A percentile compares a stretch with the other conserved stretches of the same genome.
These are phyloP conservation scores for Microthyrium microscopicum DNA, from an alignment of 2,329 filamentous ascomycete species.

Conservation along the genomic window DNA sequence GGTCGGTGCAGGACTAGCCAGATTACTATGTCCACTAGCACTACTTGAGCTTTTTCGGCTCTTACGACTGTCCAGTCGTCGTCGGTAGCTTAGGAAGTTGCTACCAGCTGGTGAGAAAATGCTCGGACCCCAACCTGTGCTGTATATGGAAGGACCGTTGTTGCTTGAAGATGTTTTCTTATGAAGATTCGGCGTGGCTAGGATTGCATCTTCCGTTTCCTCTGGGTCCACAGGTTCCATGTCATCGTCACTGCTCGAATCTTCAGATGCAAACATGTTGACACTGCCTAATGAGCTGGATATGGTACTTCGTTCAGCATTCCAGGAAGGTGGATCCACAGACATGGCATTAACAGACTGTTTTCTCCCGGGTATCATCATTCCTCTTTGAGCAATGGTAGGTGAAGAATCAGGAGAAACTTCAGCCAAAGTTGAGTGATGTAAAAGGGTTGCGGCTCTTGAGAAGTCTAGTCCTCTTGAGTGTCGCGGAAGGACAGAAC, in stretches of 20 bases:
- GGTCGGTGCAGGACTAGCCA: constrained; percentile 51
- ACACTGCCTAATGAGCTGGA: constrained; percentile 72
- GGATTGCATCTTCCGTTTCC: constrained; percentile 49
- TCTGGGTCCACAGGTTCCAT: constrained; percentile 33
- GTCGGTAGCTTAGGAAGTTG: constrained; percentile 60
- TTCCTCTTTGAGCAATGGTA: constrained; percentile 52
- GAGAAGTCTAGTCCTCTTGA: constrained; percentile 89
- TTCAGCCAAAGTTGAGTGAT: constrained; percentile 87
- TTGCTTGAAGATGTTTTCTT: constrained; percentile 30
- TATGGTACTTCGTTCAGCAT: constrained; percentile 27
- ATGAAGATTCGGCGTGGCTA: constrained; percentile 62
- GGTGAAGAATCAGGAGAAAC: constrained; percentile 81
- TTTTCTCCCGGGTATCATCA: constrained; percentile 37
- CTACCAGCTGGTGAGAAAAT: constrained; percentile 54
- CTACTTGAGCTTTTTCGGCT: constrained; percentile 52
- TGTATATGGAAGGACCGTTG: constrained; percentile 25
- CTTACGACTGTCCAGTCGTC: constrained; percentile 38
- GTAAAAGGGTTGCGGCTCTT: constrained; percentile 78
- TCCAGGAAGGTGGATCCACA: constrained; percentile 9
- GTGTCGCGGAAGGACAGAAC: constrained; percentile 72
- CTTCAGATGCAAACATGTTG: constrained; percentile 64
- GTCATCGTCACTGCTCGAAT: constrained; percentile 53
- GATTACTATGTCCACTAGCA: constrained; percentile 53
- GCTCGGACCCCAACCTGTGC: constrained; percentile 45
- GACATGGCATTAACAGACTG: constrained; percentile 22